Percentiles rank a stretch among this genome's conserved stretches.
phyloP scores from a whole-genome alignment of 2,329 filamentous ascomycete genomes.

The Stagonosporopsis cucurbitacearum region DNA sequence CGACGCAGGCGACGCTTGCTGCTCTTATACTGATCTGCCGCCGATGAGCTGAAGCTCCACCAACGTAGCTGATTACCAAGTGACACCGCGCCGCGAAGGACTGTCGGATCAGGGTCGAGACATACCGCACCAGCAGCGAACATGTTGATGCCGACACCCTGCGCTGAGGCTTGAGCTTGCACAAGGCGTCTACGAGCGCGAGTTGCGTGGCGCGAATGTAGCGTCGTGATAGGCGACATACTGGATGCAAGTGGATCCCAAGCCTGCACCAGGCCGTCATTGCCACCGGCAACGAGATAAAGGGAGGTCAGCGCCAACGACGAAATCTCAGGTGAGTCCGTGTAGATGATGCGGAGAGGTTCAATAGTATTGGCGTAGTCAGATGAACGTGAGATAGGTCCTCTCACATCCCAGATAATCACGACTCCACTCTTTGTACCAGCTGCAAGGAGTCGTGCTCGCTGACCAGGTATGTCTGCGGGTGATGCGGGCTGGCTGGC shows the following conservation, averaged over 20 bases:
- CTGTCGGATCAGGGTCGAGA: slow-evolving; percentile 85
- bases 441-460: slow-evolving; percentile 79
- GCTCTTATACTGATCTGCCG: slow-evolving; percentile 73
- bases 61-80: slow-evolving; percentile 87
- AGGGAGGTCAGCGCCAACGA: slow-evolving; percentile 82
- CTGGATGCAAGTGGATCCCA: slow-evolving; percentile 95
- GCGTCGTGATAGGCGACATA: slow-evolving; percentile 77
- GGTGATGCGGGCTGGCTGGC: slow-evolving; percentile 53
- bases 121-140: slow-evolving; percentile 83
- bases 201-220: slow-evolving; percentile 84
- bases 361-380: slow-evolving; percentile 65
- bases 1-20: slow-evolving; percentile 81
- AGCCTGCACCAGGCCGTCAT: slow-evolving; percentile 91
- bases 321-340: slow-evolving; percentile 86
- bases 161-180: slow-evolving; percentile 70
- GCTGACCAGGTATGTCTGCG: slow-evolving; percentile 79
- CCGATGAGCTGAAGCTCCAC: slow-evolving; percentile 90
- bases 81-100: slow-evolving; percentile 83
- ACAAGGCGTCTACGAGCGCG: slow-evolving; percentile 77
- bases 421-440: slow-evolving; percentile 82
- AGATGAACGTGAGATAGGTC: slow-evolving; percentile 61
- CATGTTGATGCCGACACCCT: slow-evolving; percentile 74
- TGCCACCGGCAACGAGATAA: slow-evolving; percentile 91
- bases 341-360: slow-evolving; percentile 83
- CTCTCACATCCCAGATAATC: slow-evolving; percentile 84